These are phyloP conservation scores for Eutrema salsugineum DNA, from an alignment of 441 rosid species.

Conservation along the genomic window DNA sequence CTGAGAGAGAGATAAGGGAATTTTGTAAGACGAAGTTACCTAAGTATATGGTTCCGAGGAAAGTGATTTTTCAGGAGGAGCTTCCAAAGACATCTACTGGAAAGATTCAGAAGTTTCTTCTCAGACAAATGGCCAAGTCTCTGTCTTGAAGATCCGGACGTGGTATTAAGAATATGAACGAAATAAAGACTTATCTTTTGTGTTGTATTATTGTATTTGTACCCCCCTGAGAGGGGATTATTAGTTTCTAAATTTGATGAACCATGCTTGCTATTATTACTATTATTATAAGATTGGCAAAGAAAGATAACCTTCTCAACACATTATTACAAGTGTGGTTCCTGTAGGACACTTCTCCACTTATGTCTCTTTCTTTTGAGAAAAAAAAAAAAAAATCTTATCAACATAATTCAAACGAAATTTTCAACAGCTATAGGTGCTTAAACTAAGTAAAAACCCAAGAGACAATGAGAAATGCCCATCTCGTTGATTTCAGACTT, in stretches of 20 bases:
- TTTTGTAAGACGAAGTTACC: slow-evolving; percentile 43
- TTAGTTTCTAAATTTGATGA: background rate
- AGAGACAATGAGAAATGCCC: background rate
- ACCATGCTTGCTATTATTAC: background rate
- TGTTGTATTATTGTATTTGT: background rate
- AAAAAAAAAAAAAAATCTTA: background rate
- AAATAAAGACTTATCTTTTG: background rate
- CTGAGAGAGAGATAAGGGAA: slow-evolving; percentile 45
- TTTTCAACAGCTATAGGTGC: background rate
- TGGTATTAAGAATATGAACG: slow-evolving; percentile 5
- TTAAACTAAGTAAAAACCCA: background rate
- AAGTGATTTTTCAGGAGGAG: slow-evolving; percentile 44
- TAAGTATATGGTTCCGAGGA: slow-evolving; percentile 47
- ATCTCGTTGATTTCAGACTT: background rate
- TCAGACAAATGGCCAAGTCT: slow-evolving; percentile 43
- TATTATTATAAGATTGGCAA: background rate
- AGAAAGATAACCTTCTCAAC: background rate
- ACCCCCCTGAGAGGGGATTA: background rate
- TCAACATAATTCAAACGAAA: too few species aligned
- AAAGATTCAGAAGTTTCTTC: slow-evolving; percentile 50
- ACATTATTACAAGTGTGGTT: background rate
- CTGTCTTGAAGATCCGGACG: slow-evolving; percentile 26
- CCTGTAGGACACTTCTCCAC: slow-evolving; percentile 4
- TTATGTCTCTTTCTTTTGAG: background rate
- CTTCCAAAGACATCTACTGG: slow-evolving; percentile 66